Evolutionary conservation across 768 basidiomycete species (phyloP), one percentile per base, ranked within the genome.

Genomic region (Rubroboletus pulcherrimus): DNA sequence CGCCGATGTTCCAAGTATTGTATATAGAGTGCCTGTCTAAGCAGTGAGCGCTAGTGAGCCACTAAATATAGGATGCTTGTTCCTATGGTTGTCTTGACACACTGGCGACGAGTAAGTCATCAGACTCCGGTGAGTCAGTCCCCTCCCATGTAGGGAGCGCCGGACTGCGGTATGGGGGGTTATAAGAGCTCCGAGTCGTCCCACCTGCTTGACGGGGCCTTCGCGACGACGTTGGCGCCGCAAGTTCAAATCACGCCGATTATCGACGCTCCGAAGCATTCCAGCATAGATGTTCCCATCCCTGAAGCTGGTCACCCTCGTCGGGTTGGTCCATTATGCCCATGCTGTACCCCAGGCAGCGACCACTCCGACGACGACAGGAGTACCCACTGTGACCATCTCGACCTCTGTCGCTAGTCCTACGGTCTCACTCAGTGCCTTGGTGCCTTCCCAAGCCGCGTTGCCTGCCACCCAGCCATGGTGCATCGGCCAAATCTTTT

Each of bases 401-500:
- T 74, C 81, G 15, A 91, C 91, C 0, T 76, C 84, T 34, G 75
- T 83, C 0, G 83, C 91, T 5, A 85, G 80, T 54, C 81, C 89
- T 10, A 80, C 87, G 1, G 82, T 73, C 0, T 60, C 86, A 14
- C 71, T 82, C 33, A 73, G 73, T 38, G 70, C 78, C 19, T 55
- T 72, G n/a, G 66, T 91, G 38, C 87, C 89, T 15, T 83, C 87
- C 1, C 87, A 90, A 62, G 80, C 70, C 24, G 70, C 82, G 7
- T 60, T 85, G 15, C 87, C 90, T 17, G 86, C 89, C 0, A 75
- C 71, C 40, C 91, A 93, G 72, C 70, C 77, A 42, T 93, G 91
- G 91, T 93, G 91, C 65, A 78, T 81, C 0, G 80, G 80, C 44
- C 71, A 87, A 50, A 91, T 93, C 51, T 93, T 91, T 73, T 93